Base-by-base conservation (phyloP, 768 basidiomycete genomes). In the Zangia roseola region DNA sequence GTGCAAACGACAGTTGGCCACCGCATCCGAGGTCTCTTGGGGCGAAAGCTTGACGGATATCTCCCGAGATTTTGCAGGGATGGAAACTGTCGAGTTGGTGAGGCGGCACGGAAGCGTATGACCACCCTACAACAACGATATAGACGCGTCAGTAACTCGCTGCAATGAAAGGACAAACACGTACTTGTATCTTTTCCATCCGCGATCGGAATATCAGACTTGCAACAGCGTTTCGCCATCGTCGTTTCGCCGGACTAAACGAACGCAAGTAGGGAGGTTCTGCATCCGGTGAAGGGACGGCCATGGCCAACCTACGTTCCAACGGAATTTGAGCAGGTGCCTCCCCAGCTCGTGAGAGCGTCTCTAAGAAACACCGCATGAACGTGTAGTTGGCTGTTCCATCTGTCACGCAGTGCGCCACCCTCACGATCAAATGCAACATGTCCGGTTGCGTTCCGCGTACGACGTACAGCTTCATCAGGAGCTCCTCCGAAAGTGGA, bases 371-470 rank as follows among this genome's bases (percentile, higher is more conserved):
- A 17, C 69, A 69, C 41, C 74, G 73, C 43, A 74, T 39, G 7
- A 81, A 52, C 2, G 71, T 72, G 12, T 56, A 48, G 49, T 71
- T 75, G 10, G 74, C 67, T 40, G 72, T 71, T 16, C 76, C 78
- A 57, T 84, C 82, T 0, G 75, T 71, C 40, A 83, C 75, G 41
- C 67, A 63, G 57, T 84, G 81, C 0, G 79, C 72, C 12, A 72
- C 60, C 38, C 72, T 58, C 17, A 78, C 56, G 20, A 80, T 41
- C 40, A 81, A 37, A 52, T 82, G 76, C 40, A 74, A 63, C 6
- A 47, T 58, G 19, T 67, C 64, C 1, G 62, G 46, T 16, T 30
- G 31, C 10, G 59, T 62, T 45, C 72, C 71, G 43, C 57, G 63
- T 19, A 78, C 63, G 47, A 81, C 60, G 40, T 71, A 65, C 2